Evolutionary conservation across 2,329 filamentous ascomycete genomes (phyloP).

Genomic region (Aspergillus sojae): DNA sequence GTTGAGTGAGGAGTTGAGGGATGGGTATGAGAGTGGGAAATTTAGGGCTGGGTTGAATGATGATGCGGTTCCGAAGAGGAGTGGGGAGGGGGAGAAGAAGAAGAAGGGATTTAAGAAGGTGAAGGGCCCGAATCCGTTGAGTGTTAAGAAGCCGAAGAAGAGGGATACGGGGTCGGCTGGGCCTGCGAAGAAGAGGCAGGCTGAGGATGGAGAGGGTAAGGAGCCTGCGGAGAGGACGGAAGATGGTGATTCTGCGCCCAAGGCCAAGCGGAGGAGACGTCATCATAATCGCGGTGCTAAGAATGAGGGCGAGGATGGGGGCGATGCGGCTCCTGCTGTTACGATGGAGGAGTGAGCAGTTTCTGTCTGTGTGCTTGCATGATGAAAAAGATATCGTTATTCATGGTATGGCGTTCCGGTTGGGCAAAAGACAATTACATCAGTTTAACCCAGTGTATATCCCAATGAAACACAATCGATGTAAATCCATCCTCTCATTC

Average conservation of each 20-base stretch:
- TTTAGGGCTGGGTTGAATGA: conserved; percentile 46
- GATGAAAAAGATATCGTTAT: conserved; percentile 6
- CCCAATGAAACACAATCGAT: conserved; percentile 11
- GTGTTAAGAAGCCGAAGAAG: conserved; percentile 51
- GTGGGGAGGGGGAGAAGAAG: conserved; percentile 35
- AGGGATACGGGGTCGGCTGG: conserved; percentile 25
- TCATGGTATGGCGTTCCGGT: conserved; percentile 36
- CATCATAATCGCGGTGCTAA: conserved; percentile 34
- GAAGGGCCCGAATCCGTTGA: conserved; percentile 52
- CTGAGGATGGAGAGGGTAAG: conserved; percentile 7
- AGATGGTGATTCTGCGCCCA: conserved; percentile 29
- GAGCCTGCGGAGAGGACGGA: conserved; percentile 17
- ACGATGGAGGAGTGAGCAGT: conserved; percentile 15
- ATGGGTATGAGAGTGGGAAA: conserved; percentile 50
- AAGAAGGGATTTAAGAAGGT: conserved; percentile 38
- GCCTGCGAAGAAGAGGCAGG: conserved; percentile 23
- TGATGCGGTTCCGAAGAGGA: conserved; percentile 34
- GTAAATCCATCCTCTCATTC: background rate
- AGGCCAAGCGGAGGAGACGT: conserved; percentile 39
- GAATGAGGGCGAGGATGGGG: conserved; percentile 15
- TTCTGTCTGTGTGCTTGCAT: background rate
- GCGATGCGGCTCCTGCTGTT: conserved; percentile 20
- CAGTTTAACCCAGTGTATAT: conserved; percentile 23
- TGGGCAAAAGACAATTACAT: conserved; percentile 28
- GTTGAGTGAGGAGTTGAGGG: conserved; percentile 44